Percentiles rank a stretch among this genome's conserved stretches.
These are phyloP conservation scores for Alopecurus myosuroides DNA, from an alignment of 176 grass and related monocot genomes.

Conservation along the genomic window DNA sequence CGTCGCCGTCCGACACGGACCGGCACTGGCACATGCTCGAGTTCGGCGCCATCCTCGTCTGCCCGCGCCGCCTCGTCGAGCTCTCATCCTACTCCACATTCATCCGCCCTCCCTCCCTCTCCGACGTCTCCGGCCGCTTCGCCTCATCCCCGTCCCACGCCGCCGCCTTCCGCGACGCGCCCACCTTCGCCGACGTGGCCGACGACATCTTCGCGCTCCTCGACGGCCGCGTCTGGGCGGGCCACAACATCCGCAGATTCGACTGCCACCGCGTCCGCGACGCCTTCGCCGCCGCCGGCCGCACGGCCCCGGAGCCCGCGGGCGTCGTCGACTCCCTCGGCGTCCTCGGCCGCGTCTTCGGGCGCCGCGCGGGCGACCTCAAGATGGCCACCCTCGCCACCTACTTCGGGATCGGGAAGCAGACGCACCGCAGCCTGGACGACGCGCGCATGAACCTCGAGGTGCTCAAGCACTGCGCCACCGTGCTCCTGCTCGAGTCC, in stretches of 20 bases:
- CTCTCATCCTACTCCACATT: conserved; percentile 74
- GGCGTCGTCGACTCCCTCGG: conserved; percentile 72
- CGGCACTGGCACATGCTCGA: conserved; percentile 55
- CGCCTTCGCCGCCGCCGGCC: conserved; percentile 62
- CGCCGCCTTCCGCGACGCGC: conserved; percentile 41
- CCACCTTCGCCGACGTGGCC: conserved; percentile 58
- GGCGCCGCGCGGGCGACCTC: conserved; percentile 84
- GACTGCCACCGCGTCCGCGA: conserved; percentile 79
- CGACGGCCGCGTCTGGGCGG: conserved; percentile 82
- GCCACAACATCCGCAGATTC: conserved; percentile 91
- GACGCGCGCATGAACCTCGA: conserved; percentile 94
- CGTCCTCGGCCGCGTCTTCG: conserved; percentile 51
- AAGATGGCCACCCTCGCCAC: conserved; percentile 96
- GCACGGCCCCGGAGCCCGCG: conserved; percentile 46
- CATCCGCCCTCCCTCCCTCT: conserved; percentile 42
- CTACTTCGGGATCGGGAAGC: conserved; percentile 86
- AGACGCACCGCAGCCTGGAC: conserved; percentile 91
- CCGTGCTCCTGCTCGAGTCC: conserved; percentile 79
- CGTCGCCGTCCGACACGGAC: not conserved
- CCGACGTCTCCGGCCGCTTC: conserved; percentile 49
- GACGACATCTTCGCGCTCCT: conserved; percentile 63
- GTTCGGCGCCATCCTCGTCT: conserved; percentile 89
- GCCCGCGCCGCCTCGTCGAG: conserved; percentile 64
- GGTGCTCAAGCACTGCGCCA: conserved; percentile 96
- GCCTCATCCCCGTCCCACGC: not conserved